Conservation (phyloP, 129 eudicot species). For the Gnaphalium uliginosum region DNA sequence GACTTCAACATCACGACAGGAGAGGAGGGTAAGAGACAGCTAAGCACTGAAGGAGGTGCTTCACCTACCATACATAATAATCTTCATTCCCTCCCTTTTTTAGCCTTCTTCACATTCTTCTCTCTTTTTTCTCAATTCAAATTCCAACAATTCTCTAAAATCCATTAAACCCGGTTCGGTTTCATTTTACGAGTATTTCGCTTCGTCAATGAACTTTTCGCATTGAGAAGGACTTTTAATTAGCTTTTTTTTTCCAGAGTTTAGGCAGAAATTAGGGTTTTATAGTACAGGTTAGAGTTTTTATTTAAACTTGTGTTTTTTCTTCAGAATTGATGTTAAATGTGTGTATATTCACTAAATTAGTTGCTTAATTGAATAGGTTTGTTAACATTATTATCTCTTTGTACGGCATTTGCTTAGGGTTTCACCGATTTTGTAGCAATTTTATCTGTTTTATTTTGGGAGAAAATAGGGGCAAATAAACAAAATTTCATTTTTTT, state of each 20-base stretch:
- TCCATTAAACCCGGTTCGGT: not conserved
- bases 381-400: not conserved
- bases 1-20: slow-evolving; percentile 41
- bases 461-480: not conserved
- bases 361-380: not conserved
- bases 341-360: not conserved
- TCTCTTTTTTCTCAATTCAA: not conserved
- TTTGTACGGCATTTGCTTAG: slow-evolving; percentile 21
- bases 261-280: slow-evolving; percentile 31
- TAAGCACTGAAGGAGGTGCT: slow-evolving; percentile 66
- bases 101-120: slow-evolving; percentile 14
- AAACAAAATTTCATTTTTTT: not conserved
- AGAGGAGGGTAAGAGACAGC: slow-evolving; percentile 49
- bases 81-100: slow-evolving; percentile 36
- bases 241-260: slow-evolving; percentile 12
- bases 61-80: slow-evolving; percentile 56
- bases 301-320: not conserved
- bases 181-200: not conserved
- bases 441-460: not conserved
- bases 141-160: not conserved
- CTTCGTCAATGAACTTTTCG: slow-evolving; percentile 8
- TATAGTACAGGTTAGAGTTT: slow-evolving; percentile 22
- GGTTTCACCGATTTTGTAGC: slow-evolving; percentile 7
- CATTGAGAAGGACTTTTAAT: slow-evolving; percentile 4
- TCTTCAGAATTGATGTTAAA: slow-evolving; percentile 5